Base-by-base conservation (phyloP, 805 yeast genomes). In the Schwanniomyces occidentalis region DNA sequence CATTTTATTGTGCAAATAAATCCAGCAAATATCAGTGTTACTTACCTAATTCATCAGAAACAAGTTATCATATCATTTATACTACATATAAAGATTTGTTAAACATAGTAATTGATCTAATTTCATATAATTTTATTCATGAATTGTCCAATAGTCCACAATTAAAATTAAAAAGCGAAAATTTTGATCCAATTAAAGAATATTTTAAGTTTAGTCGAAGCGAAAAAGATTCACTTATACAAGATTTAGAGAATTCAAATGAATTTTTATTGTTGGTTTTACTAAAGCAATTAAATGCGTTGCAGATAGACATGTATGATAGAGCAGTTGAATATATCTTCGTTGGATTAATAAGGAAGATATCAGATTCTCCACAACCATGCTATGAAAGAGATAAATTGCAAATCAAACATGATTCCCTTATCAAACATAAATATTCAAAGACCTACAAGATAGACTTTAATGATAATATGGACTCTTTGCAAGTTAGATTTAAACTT, bases 1-100 rank as follows among this genome's bases (percentile, higher is more conserved):
- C 61, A 8, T 60, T 63, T 30, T 48, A 48, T 41, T 67, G 72
- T 44, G 65, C 67, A 6, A 57, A 57, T 17, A 35, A 42, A 35
- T 48, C 58, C 9, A 38, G 54, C 5, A 41, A 49, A 24, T 45
- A 48, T 33, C 54, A 54, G 34, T 27, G 12, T 10, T 34, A 35
- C 8, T 41, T 46, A 12, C 42, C 46, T 27, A 46, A 53, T 38
- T 47, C 60, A 2, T 8, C 37, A 5, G 37, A 27, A 22, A 44
- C 57, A 1, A 38, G 43, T 20, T 54, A 49, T 27, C 62, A 58
- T 39, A 19, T 30, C 4, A 45, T 61, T n/a, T 64, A 53, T 36
- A 17, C 19, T 8, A 37, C 59, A 6, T 58, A 61, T 21, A 35
- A 39, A 5, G 45, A 41, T 8, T 34, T 54, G 5, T 24, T 63